phyloP scores from a whole-genome alignment of 164 flowering plant genomes.

The Akebia trifoliata region DNA sequence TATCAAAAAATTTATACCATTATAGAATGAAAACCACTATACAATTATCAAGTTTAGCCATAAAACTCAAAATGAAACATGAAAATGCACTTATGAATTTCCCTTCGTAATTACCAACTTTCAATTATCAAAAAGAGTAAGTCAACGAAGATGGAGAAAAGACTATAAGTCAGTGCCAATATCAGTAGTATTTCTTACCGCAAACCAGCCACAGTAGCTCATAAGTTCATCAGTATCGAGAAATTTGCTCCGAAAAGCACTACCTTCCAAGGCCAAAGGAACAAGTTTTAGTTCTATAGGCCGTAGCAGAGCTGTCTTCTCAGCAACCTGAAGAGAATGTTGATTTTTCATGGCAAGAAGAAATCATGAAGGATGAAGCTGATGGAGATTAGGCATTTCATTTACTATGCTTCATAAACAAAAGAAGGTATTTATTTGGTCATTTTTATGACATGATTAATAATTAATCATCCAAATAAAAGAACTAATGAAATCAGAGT shows the following conservation, averaged over 20 bases:
- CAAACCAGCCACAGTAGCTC: conserved; percentile 83
- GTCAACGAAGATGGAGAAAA: background rate
- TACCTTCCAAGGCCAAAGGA: conserved; percentile 82
- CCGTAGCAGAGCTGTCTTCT: conserved; percentile 78
- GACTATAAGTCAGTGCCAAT: background rate
- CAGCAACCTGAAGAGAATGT: conserved; percentile 72
- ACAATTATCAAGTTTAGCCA: background rate
- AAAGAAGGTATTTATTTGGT: background rate
- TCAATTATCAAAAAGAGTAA: background rate
- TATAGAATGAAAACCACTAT: background rate
- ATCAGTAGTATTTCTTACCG: conserved; percentile 52
- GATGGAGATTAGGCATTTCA: background rate
- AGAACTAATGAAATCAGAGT: too few relatives aligned
- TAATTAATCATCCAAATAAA: too few relatives aligned
- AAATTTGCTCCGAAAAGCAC: conserved; percentile 86
- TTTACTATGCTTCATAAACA: conserved; percentile 1
- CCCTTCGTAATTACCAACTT: background rate
- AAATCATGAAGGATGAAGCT: background rate
- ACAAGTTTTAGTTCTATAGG: conserved; percentile 81
- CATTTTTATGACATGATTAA: too few relatives aligned
- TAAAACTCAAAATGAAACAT: background rate
- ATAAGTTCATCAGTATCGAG: conserved; percentile 86
- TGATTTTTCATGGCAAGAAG: background rate
- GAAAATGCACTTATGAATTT: background rate
- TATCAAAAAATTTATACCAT: background rate